Evolutionary conservation across 2,329 filamentous ascomycete species (phyloP).

Genomic region (Zymoseptoria crescenta): DNA sequence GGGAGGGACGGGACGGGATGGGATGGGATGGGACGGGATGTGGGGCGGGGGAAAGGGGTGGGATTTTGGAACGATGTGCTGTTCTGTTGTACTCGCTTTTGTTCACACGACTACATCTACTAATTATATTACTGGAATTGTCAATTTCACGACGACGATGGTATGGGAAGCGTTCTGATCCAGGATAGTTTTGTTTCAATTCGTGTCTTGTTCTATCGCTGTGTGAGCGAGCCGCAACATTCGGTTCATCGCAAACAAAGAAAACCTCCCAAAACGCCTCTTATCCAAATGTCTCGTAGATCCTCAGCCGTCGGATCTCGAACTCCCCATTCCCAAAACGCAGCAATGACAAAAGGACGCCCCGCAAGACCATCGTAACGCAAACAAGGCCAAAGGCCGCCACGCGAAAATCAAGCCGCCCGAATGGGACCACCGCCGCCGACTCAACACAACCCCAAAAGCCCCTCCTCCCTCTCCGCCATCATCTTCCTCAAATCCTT

Average conservation of each 20-base stretch:
- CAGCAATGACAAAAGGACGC: no score
- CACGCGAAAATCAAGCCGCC: no score
- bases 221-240: neutral
- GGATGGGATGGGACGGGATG: neutral
- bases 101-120: no score
- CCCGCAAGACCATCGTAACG: no score
- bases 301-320: no score
- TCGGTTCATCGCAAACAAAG: neutral
- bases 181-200: neutral
- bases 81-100: no score
- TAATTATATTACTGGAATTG: no score
- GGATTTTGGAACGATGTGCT: no score
- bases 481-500: constrained; percentile 13
- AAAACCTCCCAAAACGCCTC: neutral
- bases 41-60: neutral
- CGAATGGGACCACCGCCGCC: no score
- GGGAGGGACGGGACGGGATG: neutral
- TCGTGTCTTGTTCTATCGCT: neutral
- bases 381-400: no score
- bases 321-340: no score
- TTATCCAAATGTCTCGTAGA: no score
- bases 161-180: neutral
- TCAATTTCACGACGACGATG: neutral
- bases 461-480: neutral
- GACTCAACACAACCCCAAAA: neutral